Conservation (phyloP, 139 green algal species). For the Micractinium conductrix region DNA sequence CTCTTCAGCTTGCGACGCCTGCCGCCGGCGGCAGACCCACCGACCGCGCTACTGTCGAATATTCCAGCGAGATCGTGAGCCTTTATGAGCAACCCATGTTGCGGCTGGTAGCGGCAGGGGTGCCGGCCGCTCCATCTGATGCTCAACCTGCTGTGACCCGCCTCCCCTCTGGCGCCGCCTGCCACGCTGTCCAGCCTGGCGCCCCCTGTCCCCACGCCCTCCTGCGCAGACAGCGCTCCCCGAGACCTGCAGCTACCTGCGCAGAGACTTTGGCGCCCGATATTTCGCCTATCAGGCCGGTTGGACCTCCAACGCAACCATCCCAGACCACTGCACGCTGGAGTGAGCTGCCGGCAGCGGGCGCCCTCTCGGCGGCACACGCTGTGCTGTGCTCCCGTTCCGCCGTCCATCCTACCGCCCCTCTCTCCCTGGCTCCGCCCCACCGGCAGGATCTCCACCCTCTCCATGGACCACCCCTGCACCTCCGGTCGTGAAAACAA, state of each 20-base stretch:
- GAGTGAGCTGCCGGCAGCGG: not conserved
- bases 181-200: not conserved
- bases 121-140: not conserved
- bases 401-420: too few species aligned
- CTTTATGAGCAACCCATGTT: not conserved
- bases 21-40: not conserved
- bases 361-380: not conserved
- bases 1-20: too few species aligned
- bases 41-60: not conserved
- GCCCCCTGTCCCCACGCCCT: not conserved
- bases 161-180: too few species aligned
- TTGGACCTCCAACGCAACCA: not conserved
- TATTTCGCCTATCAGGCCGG: not conserved
- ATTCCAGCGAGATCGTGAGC: not conserved
- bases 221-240: not conserved
- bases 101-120: too few species aligned
- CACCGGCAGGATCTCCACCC: not conserved
- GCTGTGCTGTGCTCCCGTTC: not conserved
- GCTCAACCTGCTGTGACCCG: too few species aligned
- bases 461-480: not conserved
- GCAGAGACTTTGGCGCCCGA: not conserved
- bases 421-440: too few species aligned
- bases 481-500: too few species aligned
- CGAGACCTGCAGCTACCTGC: not conserved
- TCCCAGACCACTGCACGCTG: not conserved